A percentile compares a stretch with the other conserved stretches of the same genome.
These are phyloP conservation scores for Blumeria graminis DNA, from an alignment of 2,329 filamentous ascomycete genomes.

Conservation along the genomic window DNA sequence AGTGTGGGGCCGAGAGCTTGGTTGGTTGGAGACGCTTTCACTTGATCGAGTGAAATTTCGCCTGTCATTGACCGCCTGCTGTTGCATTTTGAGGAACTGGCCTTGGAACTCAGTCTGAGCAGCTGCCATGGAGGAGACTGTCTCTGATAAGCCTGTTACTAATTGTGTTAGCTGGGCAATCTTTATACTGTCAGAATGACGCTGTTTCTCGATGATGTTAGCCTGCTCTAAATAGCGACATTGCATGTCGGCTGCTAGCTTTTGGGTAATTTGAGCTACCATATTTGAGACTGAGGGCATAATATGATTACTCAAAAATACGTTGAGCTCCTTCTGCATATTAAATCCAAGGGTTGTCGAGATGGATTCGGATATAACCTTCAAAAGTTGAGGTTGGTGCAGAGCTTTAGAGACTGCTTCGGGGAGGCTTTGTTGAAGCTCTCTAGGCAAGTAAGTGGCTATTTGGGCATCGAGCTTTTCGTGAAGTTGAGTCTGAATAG, in stretches of 20 bases:
- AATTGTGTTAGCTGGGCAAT: slow-evolving; percentile 48
- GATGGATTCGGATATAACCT: slow-evolving; percentile 48
- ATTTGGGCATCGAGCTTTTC: slow-evolving; percentile 26
- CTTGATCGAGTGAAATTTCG: slow-evolving; percentile 3
- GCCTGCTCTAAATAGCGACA: slow-evolving; percentile 21
- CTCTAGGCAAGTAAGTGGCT: slow-evolving; percentile 22
- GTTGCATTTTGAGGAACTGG: slow-evolving; percentile 32
- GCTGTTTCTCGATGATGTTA: slow-evolving; percentile 11
- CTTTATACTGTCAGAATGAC: slow-evolving; percentile 25
- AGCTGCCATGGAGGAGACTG: slow-evolving; percentile 43
- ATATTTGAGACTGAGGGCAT: slow-evolving; percentile 40
- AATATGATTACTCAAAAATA: slow-evolving; percentile 36
- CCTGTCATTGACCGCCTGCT: slow-evolving; percentile 22
- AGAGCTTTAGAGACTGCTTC: slow-evolving; percentile 40
- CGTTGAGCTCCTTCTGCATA: slow-evolving; percentile 44
- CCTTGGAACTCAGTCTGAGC: slow-evolving; percentile 46
- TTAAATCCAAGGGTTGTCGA: slow-evolving; percentile 38
- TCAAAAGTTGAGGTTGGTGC: slow-evolving; percentile 49
- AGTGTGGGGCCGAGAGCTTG: slow-evolving; percentile 6
- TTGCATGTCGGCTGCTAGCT: slow-evolving; percentile 44
- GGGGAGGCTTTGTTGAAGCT: slow-evolving; percentile 48
- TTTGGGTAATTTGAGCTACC: slow-evolving; percentile 40
- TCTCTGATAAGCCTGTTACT: slow-evolving; percentile 41
- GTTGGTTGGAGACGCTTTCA: slow-evolving; percentile 3
- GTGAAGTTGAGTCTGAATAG: slow-evolving; percentile 48